Base-by-base conservation (phyloP, 2,329 filamentous ascomycete species). In the Diplodia intermedia region DNA sequence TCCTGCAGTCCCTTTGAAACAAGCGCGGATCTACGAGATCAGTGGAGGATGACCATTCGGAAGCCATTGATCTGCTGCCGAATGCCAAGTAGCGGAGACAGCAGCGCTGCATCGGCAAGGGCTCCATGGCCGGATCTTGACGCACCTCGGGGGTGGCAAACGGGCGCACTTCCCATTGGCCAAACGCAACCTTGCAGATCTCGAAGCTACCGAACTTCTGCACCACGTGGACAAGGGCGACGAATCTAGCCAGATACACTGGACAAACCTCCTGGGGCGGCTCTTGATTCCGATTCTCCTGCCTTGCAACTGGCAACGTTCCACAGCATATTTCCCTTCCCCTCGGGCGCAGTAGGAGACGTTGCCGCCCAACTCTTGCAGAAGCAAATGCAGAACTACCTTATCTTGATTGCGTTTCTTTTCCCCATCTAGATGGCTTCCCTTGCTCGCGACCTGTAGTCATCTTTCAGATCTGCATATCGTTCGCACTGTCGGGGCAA, bases 251-350 rank as follows among this genome's bases (percentile, higher is more conserved):
- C 33, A 7, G 31, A 36, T 36, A 36, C 26, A 23, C 38, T 26
- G 40, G 14, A 47, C 38, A 20, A 15, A 40, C 40, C 9, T 2
- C 26, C 56, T 31, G 31, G 53, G 49, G 56, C 49, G 56, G 38
- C 56, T 61, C 56, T 61, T 61, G 23, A 20, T 60, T 23, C 56
- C 40, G 56, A 23, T 2, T 49, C 31, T 31, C 40, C 20, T 38
- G 36, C 5, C 8, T 12, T 36, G 23, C 15, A 5, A 23, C 56
- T 31, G 11, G 33, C 7, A 33, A 12, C 11, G 14, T 33, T 18
- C 12, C 43, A 26, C 15, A 11, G 33, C 53, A n/a, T 36, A 40
- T n/a, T 11, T 11, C 20, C 36, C 14, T 12, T 6, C 31, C 3
- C 54, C 5, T 20, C 31, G 18, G 36, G 23, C n/a, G 38, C 55